Evolutionary conservation across 495 filamentous ascomycete species (phyloP), one percentile per base, ranked within the genome.

Genomic region (Lichina pygmaea): DNA sequence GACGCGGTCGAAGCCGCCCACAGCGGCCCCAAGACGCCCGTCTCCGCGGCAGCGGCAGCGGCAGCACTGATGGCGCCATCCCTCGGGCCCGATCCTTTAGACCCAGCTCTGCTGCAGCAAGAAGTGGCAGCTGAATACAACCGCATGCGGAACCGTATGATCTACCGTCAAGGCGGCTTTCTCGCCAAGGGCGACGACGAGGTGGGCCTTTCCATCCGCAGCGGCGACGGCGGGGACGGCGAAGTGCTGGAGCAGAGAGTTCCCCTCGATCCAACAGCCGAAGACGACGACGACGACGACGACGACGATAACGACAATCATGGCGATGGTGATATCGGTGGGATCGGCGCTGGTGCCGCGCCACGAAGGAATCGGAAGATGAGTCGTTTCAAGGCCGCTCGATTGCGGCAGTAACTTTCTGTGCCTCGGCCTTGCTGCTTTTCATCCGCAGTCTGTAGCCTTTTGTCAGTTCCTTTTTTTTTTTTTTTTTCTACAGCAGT

Each of bases 331-430:
- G 24, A 4, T 24, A 2, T 24, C 24, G 24, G 24, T 4, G 24
- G 24, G 1, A 2, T 24, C 24, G 24, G 24, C 24, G 24, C 2
- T 24, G 4, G 24, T 24, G 1, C 24, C 24, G 24, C 24, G 24
- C 24, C 71, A 40, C 58, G 36, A 39, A 11, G 36, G 5, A 39
- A 39, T 11, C 63, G 31, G 56, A 78, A 77, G 50, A 62, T 93
- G 48, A 94, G 86, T 66, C 70, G 79, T 49, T 97, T 94, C 60
- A 89, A 75, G 59, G 83, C 86, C 46, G 82, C 89, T 6, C 71
- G 82, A 44, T 56, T 93, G 55, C 66, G 63, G 43, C 67, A 59
- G 50, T 48, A 76, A 53, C 76, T 39, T 15, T 39, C 36, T 11
- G 13, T 5, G 3, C 5, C 36, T 39, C 36, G 10, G 10, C 2